Evolutionary conservation across 2,329 filamentous ascomycete species (phyloP), one percentile per base, ranked within the genome.

Genomic region (Alternaria sp.): DNA sequence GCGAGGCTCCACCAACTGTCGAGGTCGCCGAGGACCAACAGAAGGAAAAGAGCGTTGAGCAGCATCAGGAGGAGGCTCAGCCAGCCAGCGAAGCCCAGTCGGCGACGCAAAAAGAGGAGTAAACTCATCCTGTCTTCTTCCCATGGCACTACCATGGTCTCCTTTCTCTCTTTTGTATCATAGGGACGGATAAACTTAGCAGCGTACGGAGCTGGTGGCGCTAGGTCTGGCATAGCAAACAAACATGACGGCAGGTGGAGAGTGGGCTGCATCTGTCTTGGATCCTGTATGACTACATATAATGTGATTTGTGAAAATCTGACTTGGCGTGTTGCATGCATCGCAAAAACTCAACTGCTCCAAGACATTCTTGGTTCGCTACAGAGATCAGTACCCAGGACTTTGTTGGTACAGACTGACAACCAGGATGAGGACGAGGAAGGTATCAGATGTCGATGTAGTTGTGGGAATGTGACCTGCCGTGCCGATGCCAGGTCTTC

Each of bases 21-120:
- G 76, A 78, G 38, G 79, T 72, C 10, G 74, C 65, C 7, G 80
- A 78, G 34, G 82, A 83, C 66, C 55, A 81, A 59, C 66, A 71
- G 60, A 83, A 84, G 75, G 82, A 84, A 74, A 74, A 74, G 72
- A 80, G 74, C 46, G 73, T 80, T n/a, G 76, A 79, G 60, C 71
- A 74, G 43, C 64, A 73, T 56, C 70, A 70, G 43, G 70, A 74
- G 57, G 71, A 74, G n/a, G 72, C 75, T 5, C 76, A 76, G 64
- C 79, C 79, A 41, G 79, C 75, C 18, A 79, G 77, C 54, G 79
- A 80, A 59, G 75, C 69, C 34, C 67, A 78, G 55, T 76, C 72
- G 14, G 78, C 78, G 8, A 80, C 78, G 14, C 46, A 57, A 44
- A 27, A 52, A 9, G 59, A 70, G 49, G 69, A 74, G 66, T 69